phyloP scores from a whole-genome alignment of 768 basidiomycete species.

The Cystobasidium tubakii region DNA sequence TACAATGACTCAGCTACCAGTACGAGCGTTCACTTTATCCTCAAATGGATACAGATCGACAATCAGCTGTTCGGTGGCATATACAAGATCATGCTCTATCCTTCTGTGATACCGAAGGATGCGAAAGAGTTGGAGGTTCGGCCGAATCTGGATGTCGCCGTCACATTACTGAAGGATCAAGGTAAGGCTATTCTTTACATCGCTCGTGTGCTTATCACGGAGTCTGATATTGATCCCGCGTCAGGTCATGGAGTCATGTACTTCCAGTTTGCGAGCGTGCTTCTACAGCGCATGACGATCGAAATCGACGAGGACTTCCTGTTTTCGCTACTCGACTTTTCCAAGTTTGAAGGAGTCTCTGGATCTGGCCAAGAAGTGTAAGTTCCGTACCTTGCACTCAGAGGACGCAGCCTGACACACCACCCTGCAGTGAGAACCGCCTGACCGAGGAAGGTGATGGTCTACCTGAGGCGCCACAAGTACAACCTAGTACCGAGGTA shows the following conservation, averaged over 20 bases:
- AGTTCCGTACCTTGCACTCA: too few species aligned
- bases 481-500: constrained; percentile 55
- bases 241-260: constrained; percentile 96
- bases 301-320: constrained; percentile 96
- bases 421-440: constrained; percentile 55
- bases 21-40: constrained; percentile 71
- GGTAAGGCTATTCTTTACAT: constrained; percentile 54
- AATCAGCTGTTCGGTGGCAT: constrained; percentile 95
- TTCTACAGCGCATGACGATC: constrained; percentile 87
- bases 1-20: constrained; percentile 73
- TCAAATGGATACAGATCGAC: constrained; percentile 86
- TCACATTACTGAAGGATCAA: constrained; percentile 87
- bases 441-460: constrained; percentile 55
- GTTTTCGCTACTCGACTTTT: constrained; percentile 83
- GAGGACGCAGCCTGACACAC: too few species aligned
- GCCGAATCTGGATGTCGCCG: constrained; percentile 80
- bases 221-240: constrained; percentile 27
- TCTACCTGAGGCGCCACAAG: constrained; percentile 59
- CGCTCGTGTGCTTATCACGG: background rate
- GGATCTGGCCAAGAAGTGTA: constrained; percentile 47
- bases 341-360: constrained; percentile 79
- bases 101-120: constrained; percentile 75
- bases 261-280: constrained; percentile 89
- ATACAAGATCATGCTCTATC: constrained; percentile 90
- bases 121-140: constrained; percentile 69